These are phyloP conservation scores for Kodamaea suecica DNA, from an alignment of 1,139 yeast genomes.

Conservation along the genomic window DNA sequence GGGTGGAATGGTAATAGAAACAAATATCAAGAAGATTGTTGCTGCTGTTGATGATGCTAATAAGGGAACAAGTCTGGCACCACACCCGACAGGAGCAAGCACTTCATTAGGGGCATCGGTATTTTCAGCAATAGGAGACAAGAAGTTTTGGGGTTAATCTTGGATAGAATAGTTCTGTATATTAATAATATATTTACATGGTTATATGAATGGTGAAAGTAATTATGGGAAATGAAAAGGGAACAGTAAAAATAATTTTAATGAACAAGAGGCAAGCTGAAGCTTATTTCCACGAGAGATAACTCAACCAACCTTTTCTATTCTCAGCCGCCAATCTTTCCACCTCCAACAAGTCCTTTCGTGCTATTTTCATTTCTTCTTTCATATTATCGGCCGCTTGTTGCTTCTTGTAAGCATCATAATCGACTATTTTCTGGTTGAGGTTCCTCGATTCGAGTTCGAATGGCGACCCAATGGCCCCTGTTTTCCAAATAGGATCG, in stretches of 20 bases:
- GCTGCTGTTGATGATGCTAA: conserved; percentile 66
- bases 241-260: no score
- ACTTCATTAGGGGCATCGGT: conserved; percentile 27
- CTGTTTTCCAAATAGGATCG: conserved; percentile 82
- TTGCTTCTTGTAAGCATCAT: conserved; percentile 48
- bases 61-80: conserved; percentile 11
- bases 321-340: conserved; percentile 31
- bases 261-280: no score
- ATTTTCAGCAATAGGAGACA: conserved; percentile 44
- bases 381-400: conserved; percentile 45
- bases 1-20: conserved; percentile 99
- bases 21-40: conserved; percentile 80
- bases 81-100: conserved; percentile 7
- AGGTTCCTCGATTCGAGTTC: conserved; percentile 31
- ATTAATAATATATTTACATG: background rate
- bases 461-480: conserved; percentile 64
- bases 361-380: conserved; percentile 44
- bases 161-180: background rate
- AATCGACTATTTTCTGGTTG: conserved; percentile 37
- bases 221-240: no score
- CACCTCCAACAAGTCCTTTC: conserved; percentile 42
- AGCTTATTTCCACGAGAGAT: conserved; percentile 5
- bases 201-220: no score
- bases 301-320: conserved; percentile 35
- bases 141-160: conserved; percentile 45